Evolutionary conservation across 345 rosid genomes (phyloP).

Genomic region (Eucalyptus dawsonii): DNA sequence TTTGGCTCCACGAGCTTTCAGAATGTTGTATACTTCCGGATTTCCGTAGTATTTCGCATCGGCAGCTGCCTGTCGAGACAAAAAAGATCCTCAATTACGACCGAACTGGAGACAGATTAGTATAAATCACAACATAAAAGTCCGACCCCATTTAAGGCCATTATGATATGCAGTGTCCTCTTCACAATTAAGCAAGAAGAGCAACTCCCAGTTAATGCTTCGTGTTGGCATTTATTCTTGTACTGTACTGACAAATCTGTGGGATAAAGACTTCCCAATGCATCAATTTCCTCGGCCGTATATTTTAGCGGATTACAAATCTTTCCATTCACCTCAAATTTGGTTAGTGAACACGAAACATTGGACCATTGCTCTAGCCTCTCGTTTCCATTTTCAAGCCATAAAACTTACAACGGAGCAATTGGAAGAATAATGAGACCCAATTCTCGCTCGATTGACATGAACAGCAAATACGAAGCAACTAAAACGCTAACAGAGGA

Average conservation of each 20-base stretch:
- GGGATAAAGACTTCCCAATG: neutral
- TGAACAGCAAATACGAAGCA: neutral
- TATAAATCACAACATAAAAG: neutral
- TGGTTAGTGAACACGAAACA: rapidly evolving
- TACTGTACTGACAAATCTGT: neutral
- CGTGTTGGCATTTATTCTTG: neutral
- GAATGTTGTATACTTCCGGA: constrained; percentile 56
- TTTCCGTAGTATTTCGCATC: constrained; percentile 92
- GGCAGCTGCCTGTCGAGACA: constrained; percentile 60
- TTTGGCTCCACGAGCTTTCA: constrained; percentile 92
- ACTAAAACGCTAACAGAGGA: neutral
- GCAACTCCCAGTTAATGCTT: neutral
- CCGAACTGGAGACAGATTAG: neutral
- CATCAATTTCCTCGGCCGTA: neutral
- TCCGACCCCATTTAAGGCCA: neutral
- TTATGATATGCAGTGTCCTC: neutral
- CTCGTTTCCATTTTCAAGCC: neutral
- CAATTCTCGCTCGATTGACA: neutral
- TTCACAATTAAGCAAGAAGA: neutral
- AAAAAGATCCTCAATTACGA: neutral
- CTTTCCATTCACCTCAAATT: neutral
- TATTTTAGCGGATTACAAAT: neutral
- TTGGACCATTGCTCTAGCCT: neutral
- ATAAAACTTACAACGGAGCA: neutral
- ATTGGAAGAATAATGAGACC: neutral